Evolutionary conservation across 768 basidiomycete species (phyloP), one percentile per base, ranked within the genome.

Genomic region (Suillus ampliporus): DNA sequence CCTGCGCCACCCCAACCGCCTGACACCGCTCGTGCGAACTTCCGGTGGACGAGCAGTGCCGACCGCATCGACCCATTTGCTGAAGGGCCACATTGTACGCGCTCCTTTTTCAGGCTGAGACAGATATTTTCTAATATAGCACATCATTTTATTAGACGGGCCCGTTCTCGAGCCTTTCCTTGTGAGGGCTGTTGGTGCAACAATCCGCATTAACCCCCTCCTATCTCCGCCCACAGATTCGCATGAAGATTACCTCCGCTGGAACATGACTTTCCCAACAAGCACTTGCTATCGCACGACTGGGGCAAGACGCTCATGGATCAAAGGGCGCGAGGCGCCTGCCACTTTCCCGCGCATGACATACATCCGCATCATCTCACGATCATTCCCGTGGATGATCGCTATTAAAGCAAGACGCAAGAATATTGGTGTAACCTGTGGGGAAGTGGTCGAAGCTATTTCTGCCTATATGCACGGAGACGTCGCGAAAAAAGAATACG

Each of bases 201-300:
- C 66, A 7, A 65, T 87, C 6, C 72, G 75, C 51, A 61, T 92
- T 38, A 92, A 92, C 69, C 89, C 91, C 0, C 79, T 91, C 28
- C 77, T 92, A 17, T 68, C 74, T 0, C 86, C 87, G 21, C 77
- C 73, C 63, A 73, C 82, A 0, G 79, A 80, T 10, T 71, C 72
- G 5, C 67, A 76, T 5, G 80, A 83, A 1, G 81, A 82, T 6
- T 84, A 84, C 69, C 76, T 92, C 48, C 84, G 83, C 52, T 92
- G 90, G 89, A 89, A 90, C 74, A 89, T 92, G 87, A 80, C 89
- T 46, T 90, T 86, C 71, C 77, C 79, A 7, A 83, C 89, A 7
- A 83, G 80, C 44, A 80, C 85, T 62, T 86, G 87, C 59, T 84
- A 84, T 66, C 84, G 87, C 61, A 89, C 87, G 5, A 81, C 78